Conservation (phyloP, 306 rosid species). For the Boehmeria nivea region DNA sequence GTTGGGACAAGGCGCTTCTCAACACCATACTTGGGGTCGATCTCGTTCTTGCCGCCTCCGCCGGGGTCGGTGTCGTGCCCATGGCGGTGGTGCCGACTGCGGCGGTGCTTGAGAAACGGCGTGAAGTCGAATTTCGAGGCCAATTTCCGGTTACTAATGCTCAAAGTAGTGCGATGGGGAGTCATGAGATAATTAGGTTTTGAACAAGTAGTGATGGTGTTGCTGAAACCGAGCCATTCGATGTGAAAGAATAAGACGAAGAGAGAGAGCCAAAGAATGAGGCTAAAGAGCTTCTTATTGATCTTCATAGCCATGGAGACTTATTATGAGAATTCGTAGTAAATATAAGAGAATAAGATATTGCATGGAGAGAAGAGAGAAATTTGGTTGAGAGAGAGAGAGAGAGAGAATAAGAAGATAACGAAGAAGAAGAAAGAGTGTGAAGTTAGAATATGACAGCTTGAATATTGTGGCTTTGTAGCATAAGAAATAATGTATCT, state of each 20-base stretch:
- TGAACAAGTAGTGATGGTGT: no score
- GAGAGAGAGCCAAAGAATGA: constrained; percentile 43
- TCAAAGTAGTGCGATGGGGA: constrained; percentile 3
- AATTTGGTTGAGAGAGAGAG: neutral
- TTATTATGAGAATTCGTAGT: constrained; percentile 19
- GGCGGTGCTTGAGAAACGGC: constrained; percentile 35
- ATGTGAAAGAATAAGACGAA: constrained; percentile 32
- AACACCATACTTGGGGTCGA: constrained; percentile 69
- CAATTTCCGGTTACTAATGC: constrained; percentile 32
- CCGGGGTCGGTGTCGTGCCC: constrained; percentile 15
- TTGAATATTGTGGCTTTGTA: constrained; percentile 32
- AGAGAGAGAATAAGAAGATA: neutral
- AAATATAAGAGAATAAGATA: constrained; percentile 15
- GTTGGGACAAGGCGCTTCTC: constrained; percentile 88
- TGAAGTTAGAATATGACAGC: constrained; percentile 47
- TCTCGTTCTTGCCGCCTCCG: constrained; percentile 16
- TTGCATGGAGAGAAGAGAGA: constrained; percentile 43
- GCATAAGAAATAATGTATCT: constrained; percentile 39
- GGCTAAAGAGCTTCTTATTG: constrained; percentile 31
- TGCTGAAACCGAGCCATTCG: constrained; percentile 19
- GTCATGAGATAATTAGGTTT: neutral
- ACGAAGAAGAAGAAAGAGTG: constrained; percentile 14
- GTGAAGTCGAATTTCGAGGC: constrained; percentile 49
- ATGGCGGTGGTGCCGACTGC: neutral
- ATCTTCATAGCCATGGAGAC: constrained; percentile 24